These are phyloP conservation scores for Teratosphaeria viscida DNA, from an alignment of 2,329 filamentous ascomycete species.

Conservation along the genomic window DNA sequence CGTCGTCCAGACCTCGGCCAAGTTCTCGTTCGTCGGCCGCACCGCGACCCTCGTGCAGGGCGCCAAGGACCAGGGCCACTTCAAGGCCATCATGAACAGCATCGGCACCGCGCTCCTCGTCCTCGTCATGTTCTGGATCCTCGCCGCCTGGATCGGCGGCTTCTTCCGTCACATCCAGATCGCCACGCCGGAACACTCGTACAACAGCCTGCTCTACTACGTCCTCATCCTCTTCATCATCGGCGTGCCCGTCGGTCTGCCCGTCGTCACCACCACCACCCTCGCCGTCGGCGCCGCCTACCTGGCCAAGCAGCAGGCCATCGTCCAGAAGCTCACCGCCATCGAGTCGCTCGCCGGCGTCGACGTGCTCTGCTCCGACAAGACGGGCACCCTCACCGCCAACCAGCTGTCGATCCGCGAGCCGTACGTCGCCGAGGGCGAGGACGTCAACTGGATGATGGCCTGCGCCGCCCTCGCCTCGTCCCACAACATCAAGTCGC, in stretches of 20 bases:
- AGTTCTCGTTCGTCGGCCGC: conserved; percentile 65
- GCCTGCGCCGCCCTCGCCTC: conserved; percentile 66
- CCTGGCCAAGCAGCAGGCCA: conserved; percentile 66
- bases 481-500: conserved; percentile 68
- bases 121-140: conserved; percentile 67
- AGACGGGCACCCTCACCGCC: conserved; percentile 67
- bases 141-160: conserved; percentile 65
- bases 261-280: conserved; percentile 68
- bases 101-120: conserved; percentile 66
- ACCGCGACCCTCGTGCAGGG: conserved; percentile 65
- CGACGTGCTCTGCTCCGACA: conserved; percentile 70
- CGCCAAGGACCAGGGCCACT: conserved; percentile 65
- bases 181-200: conserved; percentile 46
- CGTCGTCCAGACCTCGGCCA: conserved; percentile 56
- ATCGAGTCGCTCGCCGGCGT: conserved; percentile 69
- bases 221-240: conserved; percentile 63
- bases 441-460: conserved; percentile 80
- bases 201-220: conserved; percentile 57
- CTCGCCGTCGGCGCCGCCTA: conserved; percentile 68
- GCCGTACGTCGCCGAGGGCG: conserved; percentile 64
- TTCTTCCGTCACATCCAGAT: conserved; percentile 64
- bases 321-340: conserved; percentile 69
- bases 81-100: conserved; percentile 76
- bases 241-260: conserved; percentile 69
- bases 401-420: conserved; percentile 69